Base-by-base conservation (phyloP, 2,329 filamentous ascomycete genomes). In the Herpotrichia juniperi region DNA sequence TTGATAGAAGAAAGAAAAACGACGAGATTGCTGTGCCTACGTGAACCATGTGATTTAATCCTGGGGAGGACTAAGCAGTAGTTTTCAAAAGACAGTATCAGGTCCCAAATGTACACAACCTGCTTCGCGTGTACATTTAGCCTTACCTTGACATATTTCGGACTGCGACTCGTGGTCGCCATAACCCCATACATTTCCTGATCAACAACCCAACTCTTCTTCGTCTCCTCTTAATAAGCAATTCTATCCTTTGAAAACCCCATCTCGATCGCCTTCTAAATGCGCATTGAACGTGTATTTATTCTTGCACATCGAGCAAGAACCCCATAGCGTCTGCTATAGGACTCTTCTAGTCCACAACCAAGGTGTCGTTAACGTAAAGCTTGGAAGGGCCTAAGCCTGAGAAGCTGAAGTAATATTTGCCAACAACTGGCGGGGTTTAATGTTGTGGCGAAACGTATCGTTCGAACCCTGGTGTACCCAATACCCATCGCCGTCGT, bases 171-270 rank as follows among this genome's bases (percentile, higher is more conserved):
- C 25, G 53, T 57, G 19, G 54, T 81, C 2, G 90, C 82, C 48
- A 86, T 72, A 14, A 90, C 78, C 50, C 81, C 81, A 67, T 90
- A 91, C 42, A 77, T 76, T 25, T 87, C 89, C 66, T 80, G 80
- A 74, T 90, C 87, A 1, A 81, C 82, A 17, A 83, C 81, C 87
- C 87, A 92, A 62, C 84, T 77, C 49, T 82, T 78, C 11, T 83
- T 76, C 56, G 83, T 80, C 74, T 91, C 88, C 59, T 90, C 87
- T 79, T 86, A 91, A 74, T 87, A 91, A 48, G 84, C 82, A 0
- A 84, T 85, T 48, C 89, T 86, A 73, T 88, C 90, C 63, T 82
- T 82, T 54, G 82, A 67, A 43, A 86, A 73, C 3, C 76, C 73
- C 3, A 90, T 78, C 7, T 78, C 74, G 2, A 85, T 83, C 9